These are phyloP conservation scores for Plantago ovata DNA, from an alignment of 257 asterid species.

Conservation along the genomic window DNA sequence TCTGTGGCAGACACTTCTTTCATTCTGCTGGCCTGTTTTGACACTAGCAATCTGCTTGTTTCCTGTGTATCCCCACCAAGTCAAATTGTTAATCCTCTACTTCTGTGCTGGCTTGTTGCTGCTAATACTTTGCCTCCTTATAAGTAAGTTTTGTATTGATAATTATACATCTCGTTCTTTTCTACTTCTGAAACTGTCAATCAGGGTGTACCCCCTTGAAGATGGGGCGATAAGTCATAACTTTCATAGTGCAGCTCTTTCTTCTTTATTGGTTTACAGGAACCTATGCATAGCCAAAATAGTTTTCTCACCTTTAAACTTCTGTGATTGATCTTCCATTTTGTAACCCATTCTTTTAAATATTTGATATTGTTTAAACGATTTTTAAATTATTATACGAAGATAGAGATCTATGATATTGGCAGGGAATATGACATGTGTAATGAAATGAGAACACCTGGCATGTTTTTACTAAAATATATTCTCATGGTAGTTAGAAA, in stretches of 20 bases:
- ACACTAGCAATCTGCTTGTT: conserved; percentile 96
- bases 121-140: conserved; percentile 76
- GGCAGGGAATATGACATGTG: neutral
- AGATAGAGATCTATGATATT: neutral
- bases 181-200: conserved; percentile 1
- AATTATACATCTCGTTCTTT: neutral
- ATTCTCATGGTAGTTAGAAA: neutral
- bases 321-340: too few species aligned
- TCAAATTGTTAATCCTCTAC: conserved; percentile 90
- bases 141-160: conserved; percentile 46
- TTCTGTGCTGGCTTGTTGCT: conserved; percentile 92
- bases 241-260: neutral
- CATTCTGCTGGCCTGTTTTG: conserved; percentile 96
- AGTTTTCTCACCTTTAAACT: neutral
- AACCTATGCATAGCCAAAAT: neutral
- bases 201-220: neutral
- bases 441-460: neutral
- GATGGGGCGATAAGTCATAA: neutral
- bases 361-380: neutral
- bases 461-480: neutral
- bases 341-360: too few species aligned
- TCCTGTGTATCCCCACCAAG: conserved; percentile 95
- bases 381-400: neutral
- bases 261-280: neutral
- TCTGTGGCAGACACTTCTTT: conserved; percentile 95